Evolutionary conservation across 768 basidiomycete genomes (phyloP).

Genomic region (Chalciporus chontae): DNA sequence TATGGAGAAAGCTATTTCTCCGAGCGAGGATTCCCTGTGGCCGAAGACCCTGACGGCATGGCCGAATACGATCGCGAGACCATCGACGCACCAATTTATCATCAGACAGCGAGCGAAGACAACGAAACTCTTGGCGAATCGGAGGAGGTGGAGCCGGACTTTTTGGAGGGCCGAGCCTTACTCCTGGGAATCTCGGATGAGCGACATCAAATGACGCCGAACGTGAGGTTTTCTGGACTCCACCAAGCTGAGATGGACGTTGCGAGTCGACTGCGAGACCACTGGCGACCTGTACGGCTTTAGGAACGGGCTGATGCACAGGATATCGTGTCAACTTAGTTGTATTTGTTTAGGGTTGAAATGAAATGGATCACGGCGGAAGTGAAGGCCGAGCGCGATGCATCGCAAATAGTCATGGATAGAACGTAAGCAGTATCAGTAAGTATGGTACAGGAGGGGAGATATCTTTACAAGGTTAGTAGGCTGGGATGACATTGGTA

Average conservation of each 20-base stretch:
- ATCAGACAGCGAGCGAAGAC: background rate
- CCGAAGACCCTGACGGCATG: background rate
- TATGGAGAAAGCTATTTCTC: background rate
- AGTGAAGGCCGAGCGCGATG: background rate
- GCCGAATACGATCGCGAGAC: background rate
- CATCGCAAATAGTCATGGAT: background rate
- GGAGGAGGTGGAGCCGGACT: conserved; percentile 19
- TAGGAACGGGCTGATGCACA: conserved; percentile 20
- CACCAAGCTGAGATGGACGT: conserved; percentile 60
- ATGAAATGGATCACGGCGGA: background rate
- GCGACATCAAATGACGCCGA: conserved; percentile 4
- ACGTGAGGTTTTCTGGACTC: conserved; percentile 26
- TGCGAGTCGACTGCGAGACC: conserved; percentile 48
- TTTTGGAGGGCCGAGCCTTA: conserved; percentile 53
- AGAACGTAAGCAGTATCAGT: background rate
- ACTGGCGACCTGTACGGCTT: conserved; percentile 65
- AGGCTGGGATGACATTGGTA: conserved; percentile 4
- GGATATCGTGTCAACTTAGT: background rate
- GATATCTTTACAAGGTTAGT: background rate
- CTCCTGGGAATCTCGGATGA: conserved; percentile 37
- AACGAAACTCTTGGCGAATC: background rate
- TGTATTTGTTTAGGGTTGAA: background rate
- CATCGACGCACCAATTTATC: background rate
- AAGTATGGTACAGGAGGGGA: conserved; percentile 2
- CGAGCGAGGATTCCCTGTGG: background rate